phyloP scores from a whole-genome alignment of 2,329 filamentous ascomycete species.

The Ambrosiella cleistominuta region DNA sequence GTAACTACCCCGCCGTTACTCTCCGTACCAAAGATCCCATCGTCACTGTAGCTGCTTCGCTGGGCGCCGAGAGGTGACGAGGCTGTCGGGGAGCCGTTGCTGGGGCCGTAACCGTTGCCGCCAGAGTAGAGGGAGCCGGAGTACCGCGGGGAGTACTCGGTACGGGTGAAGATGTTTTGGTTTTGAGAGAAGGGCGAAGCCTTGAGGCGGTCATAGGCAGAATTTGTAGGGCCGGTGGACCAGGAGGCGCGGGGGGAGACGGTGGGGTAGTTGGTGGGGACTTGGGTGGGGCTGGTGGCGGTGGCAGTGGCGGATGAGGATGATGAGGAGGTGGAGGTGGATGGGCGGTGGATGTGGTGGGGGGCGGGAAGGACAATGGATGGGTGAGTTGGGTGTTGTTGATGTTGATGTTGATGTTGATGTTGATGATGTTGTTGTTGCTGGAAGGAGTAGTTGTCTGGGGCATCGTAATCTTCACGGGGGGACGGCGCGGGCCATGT shows the following conservation, averaged over 20 bases:
- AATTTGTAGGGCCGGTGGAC: background rate
- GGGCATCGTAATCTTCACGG: conserved; percentile 23
- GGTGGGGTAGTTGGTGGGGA: background rate
- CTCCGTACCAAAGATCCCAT: conserved; percentile 11
- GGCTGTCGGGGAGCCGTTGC: background rate
- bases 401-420: conserved; percentile 14
- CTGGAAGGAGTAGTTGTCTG: conserved; percentile 18
- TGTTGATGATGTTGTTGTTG: conserved; percentile 2
- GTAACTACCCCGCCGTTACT: conserved; percentile 13
- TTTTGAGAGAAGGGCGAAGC: background rate
- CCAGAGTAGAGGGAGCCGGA: conserved; percentile 1
- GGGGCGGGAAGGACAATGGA: background rate
- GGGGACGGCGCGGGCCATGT: conserved; percentile 22
- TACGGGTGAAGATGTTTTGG: background rate
- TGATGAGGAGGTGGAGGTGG: background rate
- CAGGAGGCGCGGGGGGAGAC: background rate
- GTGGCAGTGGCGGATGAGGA: background rate
- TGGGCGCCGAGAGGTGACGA: conserved; percentile 5
- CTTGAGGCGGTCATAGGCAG: background rate
- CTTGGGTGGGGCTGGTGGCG: background rate
- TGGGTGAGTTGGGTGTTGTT: conserved; percentile 9
- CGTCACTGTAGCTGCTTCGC: conserved; percentile 10
- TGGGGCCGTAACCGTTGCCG: too few species aligned
- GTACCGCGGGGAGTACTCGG: conserved; percentile 8
- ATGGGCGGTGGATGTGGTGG: background rate